phyloP scores from a whole-genome alignment of 1,284 basidiomycete genomes.

The Heterobasidion occidentale region DNA sequence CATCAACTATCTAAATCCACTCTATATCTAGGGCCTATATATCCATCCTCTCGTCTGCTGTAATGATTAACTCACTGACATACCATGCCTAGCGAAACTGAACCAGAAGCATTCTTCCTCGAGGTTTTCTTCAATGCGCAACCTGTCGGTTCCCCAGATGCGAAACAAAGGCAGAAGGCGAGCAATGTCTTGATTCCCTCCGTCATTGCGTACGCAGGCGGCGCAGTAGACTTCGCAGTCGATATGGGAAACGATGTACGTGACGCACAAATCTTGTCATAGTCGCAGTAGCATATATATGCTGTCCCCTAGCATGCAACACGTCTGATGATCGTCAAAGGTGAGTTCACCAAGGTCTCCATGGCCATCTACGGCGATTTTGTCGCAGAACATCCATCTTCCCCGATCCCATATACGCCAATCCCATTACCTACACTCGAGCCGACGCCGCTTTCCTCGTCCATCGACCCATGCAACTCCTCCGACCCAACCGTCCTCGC shows the following conservation, averaged over 20 bases:
- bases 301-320: constrained; percentile 50
- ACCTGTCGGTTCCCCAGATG: constrained; percentile 34
- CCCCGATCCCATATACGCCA: constrained; percentile 24
- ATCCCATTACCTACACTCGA: constrained; percentile 29
- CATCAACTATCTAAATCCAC: neutral
- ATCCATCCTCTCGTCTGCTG: neutral
- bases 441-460: constrained; percentile 32
- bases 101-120: constrained; percentile 63
- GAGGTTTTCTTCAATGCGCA: constrained; percentile 68
- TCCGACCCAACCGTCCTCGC: constrained; percentile 55
- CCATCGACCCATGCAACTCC: constrained; percentile 53
- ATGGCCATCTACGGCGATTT: constrained; percentile 62
- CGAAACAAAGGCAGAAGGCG: constrained; percentile 48
- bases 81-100: constrained; percentile 42
- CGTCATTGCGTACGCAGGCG: constrained; percentile 62
- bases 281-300: neutral
- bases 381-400: constrained; percentile 25
- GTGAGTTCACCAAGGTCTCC: constrained; percentile 57
- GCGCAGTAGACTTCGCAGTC: constrained; percentile 56
- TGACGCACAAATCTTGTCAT: constrained; percentile 2
- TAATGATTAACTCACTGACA: neutral
- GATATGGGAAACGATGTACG: constrained; percentile 61
- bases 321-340: constrained; percentile 71
- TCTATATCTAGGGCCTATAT: neutral
- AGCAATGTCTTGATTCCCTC: constrained; percentile 69